Evolutionary conservation across 768 basidiomycete species (phyloP).

Genomic region (Daedaleopsis sinensis): DNA sequence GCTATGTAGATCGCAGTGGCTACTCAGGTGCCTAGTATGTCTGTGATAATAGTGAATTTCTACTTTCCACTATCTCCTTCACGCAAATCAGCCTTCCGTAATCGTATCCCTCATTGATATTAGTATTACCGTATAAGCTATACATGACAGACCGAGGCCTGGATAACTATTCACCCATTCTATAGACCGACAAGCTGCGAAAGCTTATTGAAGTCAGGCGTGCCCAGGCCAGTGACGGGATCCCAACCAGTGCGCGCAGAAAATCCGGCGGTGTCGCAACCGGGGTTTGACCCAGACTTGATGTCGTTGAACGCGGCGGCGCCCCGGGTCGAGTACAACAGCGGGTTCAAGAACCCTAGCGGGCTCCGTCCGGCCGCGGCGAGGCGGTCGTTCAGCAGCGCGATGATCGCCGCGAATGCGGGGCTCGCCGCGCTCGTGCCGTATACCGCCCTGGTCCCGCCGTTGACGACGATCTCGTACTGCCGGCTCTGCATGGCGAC

Average conservation of each 20-base stretch:
- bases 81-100: no score
- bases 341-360: slow-evolving; percentile 41
- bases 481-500: slow-evolving; percentile 40
- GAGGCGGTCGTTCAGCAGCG: slow-evolving; percentile 49
- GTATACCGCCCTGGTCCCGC: slow-evolving; percentile 23
- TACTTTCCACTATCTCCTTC: background rate
- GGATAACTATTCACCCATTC: no score
- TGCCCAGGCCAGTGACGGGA: slow-evolving; percentile 36
- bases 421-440: slow-evolving; percentile 71
- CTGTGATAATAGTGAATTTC: no score
- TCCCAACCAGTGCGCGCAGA: slow-evolving; percentile 35
- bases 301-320: slow-evolving; percentile 35
- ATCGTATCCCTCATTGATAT: no score
- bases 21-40: background rate
- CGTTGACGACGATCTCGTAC: slow-evolving; percentile 35
- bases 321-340: slow-evolving; percentile 27
- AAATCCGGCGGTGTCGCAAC: slow-evolving; percentile 37
- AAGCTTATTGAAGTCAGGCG: slow-evolving; percentile 30
- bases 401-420: slow-evolving; percentile 61
- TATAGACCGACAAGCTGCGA: no score
- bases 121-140: no score
- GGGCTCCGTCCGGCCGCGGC: slow-evolving; percentile 28
- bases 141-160: no score
- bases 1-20: no score
- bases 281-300: slow-evolving; percentile 32